These are phyloP conservation scores for Nakaseomyces nivariensis DNA, from an alignment of 1,139 yeast genomes.

Conservation along the genomic window DNA sequence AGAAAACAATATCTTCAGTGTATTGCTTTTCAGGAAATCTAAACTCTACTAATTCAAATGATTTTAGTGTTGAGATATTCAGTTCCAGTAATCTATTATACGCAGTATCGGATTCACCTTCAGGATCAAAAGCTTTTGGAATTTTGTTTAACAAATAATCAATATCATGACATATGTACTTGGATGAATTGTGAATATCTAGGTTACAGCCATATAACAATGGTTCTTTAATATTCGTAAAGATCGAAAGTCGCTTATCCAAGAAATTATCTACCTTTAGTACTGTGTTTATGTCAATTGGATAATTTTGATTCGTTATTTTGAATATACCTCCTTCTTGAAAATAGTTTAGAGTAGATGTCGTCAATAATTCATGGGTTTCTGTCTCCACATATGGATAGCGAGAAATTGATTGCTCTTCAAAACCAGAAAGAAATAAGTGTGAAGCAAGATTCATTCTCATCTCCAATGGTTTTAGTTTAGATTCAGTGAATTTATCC, in stretches of 20 bases:
- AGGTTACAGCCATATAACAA: not conserved
- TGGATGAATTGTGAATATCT: not conserved
- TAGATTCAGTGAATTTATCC: slow-evolving; percentile 36
- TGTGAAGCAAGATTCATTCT: slow-evolving; percentile 52
- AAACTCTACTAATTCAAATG: not conserved
- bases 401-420: slow-evolving; percentile 21
- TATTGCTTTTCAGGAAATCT: not conserved
- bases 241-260: not conserved
- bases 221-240: not conserved
- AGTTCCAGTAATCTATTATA: not conserved
- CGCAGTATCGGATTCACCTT: not conserved
- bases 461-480: slow-evolving; percentile 40
- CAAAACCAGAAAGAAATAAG: slow-evolving; percentile 51
- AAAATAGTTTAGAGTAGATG: not conserved
- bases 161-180: not conserved
- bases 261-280: not conserved
- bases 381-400: not conserved
- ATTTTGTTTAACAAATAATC: not conserved
- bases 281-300: slow-evolving; percentile 5
- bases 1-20: not conserved
- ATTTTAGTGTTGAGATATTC: not conserved
- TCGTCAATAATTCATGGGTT: not conserved
- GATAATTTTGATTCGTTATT: not conserved
- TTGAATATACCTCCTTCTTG: not conserved
- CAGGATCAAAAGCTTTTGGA: not conserved